Evolutionary conservation across 495 filamentous ascomycete species (phyloP).

Genomic region (Podospora comata): DNA sequence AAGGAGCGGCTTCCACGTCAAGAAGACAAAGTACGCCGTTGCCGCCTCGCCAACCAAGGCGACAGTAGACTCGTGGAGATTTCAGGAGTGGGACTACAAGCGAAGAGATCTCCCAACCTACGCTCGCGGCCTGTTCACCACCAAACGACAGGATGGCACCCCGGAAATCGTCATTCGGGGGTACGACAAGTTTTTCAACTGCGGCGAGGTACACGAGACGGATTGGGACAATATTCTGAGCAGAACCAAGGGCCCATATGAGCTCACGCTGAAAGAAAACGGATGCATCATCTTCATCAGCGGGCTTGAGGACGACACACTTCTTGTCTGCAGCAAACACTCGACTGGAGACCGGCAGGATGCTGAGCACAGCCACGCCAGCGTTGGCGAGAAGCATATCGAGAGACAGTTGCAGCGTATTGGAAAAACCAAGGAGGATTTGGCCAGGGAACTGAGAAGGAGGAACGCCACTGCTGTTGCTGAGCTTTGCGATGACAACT

Average conservation of each 20-base stretch:
- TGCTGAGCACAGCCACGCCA: slow-evolving; percentile 70
- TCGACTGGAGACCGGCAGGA: slow-evolving; percentile 78
- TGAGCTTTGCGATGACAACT: slow-evolving; percentile 91
- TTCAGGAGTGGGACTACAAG: slow-evolving; percentile 95
- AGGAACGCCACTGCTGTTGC: slow-evolving; percentile 92
- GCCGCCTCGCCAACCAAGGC: slow-evolving; percentile 53
- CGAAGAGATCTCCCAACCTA: slow-evolving; percentile 78
- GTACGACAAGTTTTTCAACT: slow-evolving; percentile 99
- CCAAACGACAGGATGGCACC: slow-evolving; percentile 54
- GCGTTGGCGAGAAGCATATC: slow-evolving; percentile 79
- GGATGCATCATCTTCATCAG: slow-evolving; percentile 98
- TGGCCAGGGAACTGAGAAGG: slow-evolving; percentile 68
- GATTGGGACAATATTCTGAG: slow-evolving; percentile 75
- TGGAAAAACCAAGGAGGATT: slow-evolving; percentile 71
- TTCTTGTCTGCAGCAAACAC: slow-evolving; percentile 97
- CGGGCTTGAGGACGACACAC: slow-evolving; percentile 77
- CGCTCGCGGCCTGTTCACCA: slow-evolving; percentile 89
- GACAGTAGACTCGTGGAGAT: slow-evolving; percentile 83
- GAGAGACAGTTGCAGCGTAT: slow-evolving; percentile 71
- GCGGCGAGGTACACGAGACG: slow-evolving; percentile 71
- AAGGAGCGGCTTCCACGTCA: slow-evolving; percentile 57
- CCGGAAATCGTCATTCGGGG: slow-evolving; percentile 80
- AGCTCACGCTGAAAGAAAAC: slow-evolving; percentile 95
- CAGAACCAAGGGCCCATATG: slow-evolving; percentile 84
- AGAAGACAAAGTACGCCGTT: slow-evolving; percentile 69